A percentile compares a stretch with the other conserved stretches of the same genome.
phyloP scores from a whole-genome alignment of 352 stramenopile species.

The Phytopythium sindhum region DNA sequence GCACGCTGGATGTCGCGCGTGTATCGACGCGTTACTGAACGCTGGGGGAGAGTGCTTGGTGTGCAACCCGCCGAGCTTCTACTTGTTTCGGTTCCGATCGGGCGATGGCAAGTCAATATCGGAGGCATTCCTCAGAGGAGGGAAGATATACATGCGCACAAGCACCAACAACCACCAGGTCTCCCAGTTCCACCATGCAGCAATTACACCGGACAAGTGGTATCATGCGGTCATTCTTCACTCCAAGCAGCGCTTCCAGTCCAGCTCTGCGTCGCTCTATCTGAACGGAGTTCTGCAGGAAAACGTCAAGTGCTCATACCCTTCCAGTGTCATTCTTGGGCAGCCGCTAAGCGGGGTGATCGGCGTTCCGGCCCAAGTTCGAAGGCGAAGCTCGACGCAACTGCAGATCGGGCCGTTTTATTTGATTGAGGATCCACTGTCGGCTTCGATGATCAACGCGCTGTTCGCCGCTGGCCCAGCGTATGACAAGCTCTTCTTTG shows the following conservation, averaged over 20 bases:
- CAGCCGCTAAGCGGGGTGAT: conserved; percentile 61
- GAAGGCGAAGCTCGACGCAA: conserved; percentile 12
- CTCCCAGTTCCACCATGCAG: conserved; percentile 54
- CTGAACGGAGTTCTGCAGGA: conserved; percentile 65
- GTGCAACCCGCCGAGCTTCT: conserved; percentile 74
- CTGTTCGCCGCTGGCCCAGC: conserved; percentile 50
- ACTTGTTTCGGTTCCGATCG: conserved; percentile 67
- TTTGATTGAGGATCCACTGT: conserved; percentile 54
- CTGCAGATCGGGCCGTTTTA: conserved; percentile 69
- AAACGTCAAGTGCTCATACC: conserved; percentile 67
- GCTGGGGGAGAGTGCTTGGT: conserved; percentile 61
- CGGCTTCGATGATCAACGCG: conserved; percentile 42
- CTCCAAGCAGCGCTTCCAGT: conserved; percentile 65
- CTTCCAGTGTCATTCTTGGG: conserved; percentile 40
- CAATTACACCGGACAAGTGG: conserved; percentile 39
- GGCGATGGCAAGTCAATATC: conserved; percentile 64
- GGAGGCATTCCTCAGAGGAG: conserved; percentile 61
- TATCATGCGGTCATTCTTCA: conserved; percentile 59
- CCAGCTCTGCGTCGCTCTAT: conserved; percentile 56
- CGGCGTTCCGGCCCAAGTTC: conserved; percentile 56
- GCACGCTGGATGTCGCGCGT: conserved; percentile 52
- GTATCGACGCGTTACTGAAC: conserved; percentile 49
- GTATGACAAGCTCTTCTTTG: conserved; percentile 59
- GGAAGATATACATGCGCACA: conserved; percentile 66
- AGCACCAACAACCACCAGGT: conserved; percentile 34